Base-by-base conservation (phyloP, 495 filamentous ascomycete genomes). In the Penicillium macrosclerotiorum region DNA sequence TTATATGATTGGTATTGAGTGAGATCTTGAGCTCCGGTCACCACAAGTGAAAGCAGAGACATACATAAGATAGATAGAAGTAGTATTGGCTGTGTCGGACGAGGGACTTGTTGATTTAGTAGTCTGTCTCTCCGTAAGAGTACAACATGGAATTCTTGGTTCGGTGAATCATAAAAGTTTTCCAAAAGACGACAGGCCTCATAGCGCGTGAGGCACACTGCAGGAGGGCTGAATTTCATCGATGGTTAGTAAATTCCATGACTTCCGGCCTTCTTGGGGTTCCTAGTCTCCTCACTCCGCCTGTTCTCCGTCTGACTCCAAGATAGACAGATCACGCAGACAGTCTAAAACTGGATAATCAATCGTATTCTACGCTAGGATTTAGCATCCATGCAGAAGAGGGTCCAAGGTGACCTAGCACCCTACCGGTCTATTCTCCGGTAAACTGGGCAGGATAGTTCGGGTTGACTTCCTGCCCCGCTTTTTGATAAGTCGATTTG, bases 321-420 rank as follows among this genome's bases (percentile, higher is more conserved):
- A 36, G 8, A 45, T 45, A 8, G 8, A 45, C 36, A 8, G n/a
- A 16, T 35, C 42, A 24, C 24, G 42, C 20, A 45, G 42, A 16
- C 31, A 45, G 31, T 45, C 31, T 32, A 45, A 25, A 13, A 45
- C 42, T 4, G 42, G 42, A 24, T 45, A 35, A 36, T 45, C 42
- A 18, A 27, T 13, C n/a, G 20, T 33, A 45, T 45, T 22, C 42
- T 45, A 19, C 23, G 5, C 16, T 14, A 8, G 17, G 17, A 14
- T 13, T 18, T 24, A 43, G 13, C 16, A 24, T 29, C 4, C 30
- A 13, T 5, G 12, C 1, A 34, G 9, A 14, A 35, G 12, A 33
- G 31, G n/a, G 13, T 33, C 31, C n/a, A 17, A 4, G 13, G 12
- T 33, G n/a, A 33, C 13, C n/a, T n/a, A n/a, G n/a, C 31, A 16